A percentile compares a stretch with the other conserved stretches of the same genome.
These are phyloP conservation scores for Mallotus repandus DNA, from an alignment of 441 rosid species.

Conservation along the genomic window DNA sequence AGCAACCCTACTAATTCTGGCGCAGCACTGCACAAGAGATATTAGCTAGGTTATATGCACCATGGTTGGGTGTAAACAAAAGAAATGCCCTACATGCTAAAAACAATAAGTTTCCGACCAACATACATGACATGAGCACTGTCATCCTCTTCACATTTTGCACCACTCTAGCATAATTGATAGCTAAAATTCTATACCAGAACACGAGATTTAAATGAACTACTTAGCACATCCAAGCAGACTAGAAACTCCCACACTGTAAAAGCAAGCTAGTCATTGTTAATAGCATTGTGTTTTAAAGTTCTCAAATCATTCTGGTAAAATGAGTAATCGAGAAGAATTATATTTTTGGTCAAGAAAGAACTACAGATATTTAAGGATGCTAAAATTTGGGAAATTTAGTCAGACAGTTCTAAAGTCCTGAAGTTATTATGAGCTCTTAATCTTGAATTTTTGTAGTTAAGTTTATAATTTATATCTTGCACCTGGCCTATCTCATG, in stretches of 20 bases:
- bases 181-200: not conserved
- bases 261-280: slow-evolving; percentile 3
- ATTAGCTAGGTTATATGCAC: not conserved
- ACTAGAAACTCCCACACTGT: not conserved
- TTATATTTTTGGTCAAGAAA: not conserved
- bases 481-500: not conserved
- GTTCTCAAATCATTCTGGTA: not conserved
- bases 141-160: not conserved
- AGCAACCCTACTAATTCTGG: slow-evolving; percentile 85
- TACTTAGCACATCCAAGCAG: not conserved
- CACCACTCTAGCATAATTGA: not conserved
- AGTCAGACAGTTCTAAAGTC: not conserved
- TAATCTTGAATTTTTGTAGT: not conserved
- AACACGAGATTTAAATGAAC: not conserved
- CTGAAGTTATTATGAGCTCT: not conserved
- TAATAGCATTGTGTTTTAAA: not conserved
- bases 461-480: not conserved
- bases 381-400: not conserved
- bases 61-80: not conserved
- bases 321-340: not conserved
- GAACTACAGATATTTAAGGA: not conserved
- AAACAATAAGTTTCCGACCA: not conserved
- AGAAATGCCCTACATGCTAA: not conserved
- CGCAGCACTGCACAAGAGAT: slow-evolving; percentile 54
- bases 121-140: not conserved